phyloP scores from a whole-genome alignment of 2,329 filamentous ascomycete species.

The Colletotrichum nymphaeae region DNA sequence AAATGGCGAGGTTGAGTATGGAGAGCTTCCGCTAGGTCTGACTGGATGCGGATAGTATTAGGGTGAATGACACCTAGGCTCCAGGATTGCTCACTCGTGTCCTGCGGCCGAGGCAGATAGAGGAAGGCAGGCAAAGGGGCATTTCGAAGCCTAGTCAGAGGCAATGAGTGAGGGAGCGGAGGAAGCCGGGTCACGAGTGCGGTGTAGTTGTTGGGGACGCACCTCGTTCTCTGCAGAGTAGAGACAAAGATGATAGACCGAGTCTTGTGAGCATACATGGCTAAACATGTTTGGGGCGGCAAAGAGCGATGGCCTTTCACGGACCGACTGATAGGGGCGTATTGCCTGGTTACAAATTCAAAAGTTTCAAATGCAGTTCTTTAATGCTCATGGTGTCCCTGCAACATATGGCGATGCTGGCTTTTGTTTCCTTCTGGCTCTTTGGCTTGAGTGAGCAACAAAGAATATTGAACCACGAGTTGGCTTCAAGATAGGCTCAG shows the following conservation, averaged over 20 bases:
- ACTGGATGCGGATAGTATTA: background rate
- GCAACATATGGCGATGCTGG: background rate
- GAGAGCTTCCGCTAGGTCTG: background rate
- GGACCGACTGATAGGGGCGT: background rate
- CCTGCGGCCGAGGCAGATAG: background rate
- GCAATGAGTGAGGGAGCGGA: background rate
- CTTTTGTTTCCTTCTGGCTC: background rate
- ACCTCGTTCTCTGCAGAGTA: background rate
- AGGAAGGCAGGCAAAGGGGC: background rate
- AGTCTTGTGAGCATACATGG: background rate
- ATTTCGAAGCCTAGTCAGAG: background rate
- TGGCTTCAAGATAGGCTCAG: no score
- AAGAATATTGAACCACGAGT: no score
- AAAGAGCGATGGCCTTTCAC: background rate
- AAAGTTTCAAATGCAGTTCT: background rate
- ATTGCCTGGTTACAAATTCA: background rate
- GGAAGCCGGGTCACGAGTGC: background rate
- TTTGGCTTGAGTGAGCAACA: background rate
- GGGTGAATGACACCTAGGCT: background rate
- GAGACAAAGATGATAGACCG: constrained; percentile 10
- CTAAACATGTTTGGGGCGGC: background rate
- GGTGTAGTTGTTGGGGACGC: background rate
- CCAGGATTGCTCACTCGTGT: background rate
- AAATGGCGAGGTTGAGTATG: background rate
- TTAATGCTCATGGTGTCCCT: background rate